Base-by-base conservation (phyloP, 1,139 yeast species). In the Candida labiduridarum region DNA sequence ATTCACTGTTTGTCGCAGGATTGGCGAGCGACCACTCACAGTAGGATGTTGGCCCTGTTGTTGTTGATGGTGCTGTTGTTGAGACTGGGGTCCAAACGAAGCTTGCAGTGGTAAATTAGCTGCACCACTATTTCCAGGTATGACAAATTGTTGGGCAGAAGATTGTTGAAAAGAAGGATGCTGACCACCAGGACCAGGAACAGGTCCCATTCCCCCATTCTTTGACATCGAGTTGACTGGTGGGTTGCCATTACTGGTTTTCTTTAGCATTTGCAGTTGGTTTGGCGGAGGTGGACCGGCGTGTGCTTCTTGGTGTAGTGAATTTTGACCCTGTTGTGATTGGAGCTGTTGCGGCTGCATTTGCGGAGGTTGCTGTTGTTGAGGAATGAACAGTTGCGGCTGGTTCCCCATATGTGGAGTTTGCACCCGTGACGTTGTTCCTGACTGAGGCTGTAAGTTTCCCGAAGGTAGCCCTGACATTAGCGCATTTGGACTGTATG, bases 401-500 rank as follows among this genome's bases (percentile, higher is more conserved):
- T 49, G 52, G 46, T 54, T 52, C 33, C 49, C 51, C 50, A 56
- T 51, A 14, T 48, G 52, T 5, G 60, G 59, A 8, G 61, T 57
- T 29, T 56, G 57, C 2, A 51, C 56, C 31, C 52, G 59, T 3
- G 56, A 50, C 29, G 49, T 54, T 8, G 49, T 44, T 8, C 42
- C 49, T 4, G 58, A 55, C 18, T 39, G 49, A 2, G 54, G 41
- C 44, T 48, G 52, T 16, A 49, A 40, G 27, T 41, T 46, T 7
- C 48, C 49, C 2, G 53, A 49, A 29, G 46, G 46, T 41, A 51
- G 50, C 14, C 50, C 49, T 15, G 49, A 31, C 44, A 51, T 44
- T 49, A 51, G 31, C 3, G 33, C 27, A 48, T 49, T 49, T 16
- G 55, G 50, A 41, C 51, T 54, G 25, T 48, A 54, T 30, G 43